Evolutionary conservation across 192 early-diverging fungal genomes (phyloP).

Genomic region (Backusella parvicylindrica): DNA sequence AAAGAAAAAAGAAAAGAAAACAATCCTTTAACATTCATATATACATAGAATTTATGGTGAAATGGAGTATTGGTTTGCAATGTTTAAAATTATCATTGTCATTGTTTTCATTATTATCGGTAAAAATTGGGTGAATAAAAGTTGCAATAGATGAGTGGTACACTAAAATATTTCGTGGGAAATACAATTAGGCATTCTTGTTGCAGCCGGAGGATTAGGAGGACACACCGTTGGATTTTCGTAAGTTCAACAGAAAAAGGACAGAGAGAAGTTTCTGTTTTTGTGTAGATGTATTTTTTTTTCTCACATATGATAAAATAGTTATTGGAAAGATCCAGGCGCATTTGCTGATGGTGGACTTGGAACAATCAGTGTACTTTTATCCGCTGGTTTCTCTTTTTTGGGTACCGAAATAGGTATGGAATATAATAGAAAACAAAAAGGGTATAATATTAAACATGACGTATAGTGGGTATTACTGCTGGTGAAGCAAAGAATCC

Average conservation of each 20-base stretch:
- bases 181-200: constrained; percentile 41
- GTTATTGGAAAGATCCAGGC: constrained; percentile 64
- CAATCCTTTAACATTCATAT: neutral
- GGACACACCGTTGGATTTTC: constrained; percentile 46
- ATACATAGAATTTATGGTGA: constrained; percentile 77
- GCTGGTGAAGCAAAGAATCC: constrained; percentile 90
- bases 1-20: neutral
- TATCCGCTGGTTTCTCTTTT: constrained; percentile 80
- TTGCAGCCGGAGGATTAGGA: constrained; percentile 56
- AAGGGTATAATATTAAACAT: neutral
- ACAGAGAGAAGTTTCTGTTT: no score
- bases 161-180: no score
- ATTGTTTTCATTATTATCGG: constrained; percentile 72
- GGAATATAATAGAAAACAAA: neutral
- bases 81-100: constrained; percentile 76
- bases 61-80: constrained; percentile 76
- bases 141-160: no score
- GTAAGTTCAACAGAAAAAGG: neutral
- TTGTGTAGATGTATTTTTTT: neutral
- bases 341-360: constrained; percentile 55
- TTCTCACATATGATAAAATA: constrained; percentile 15
- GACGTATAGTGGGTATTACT: constrained; percentile 67
- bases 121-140: neutral
- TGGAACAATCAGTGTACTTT: constrained; percentile 61
- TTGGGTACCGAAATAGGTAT: constrained; percentile 77